These are phyloP conservation scores for Hymenochaete sp. DNA, from an alignment of 1,284 basidiomycete genomes.

Conservation along the genomic window DNA sequence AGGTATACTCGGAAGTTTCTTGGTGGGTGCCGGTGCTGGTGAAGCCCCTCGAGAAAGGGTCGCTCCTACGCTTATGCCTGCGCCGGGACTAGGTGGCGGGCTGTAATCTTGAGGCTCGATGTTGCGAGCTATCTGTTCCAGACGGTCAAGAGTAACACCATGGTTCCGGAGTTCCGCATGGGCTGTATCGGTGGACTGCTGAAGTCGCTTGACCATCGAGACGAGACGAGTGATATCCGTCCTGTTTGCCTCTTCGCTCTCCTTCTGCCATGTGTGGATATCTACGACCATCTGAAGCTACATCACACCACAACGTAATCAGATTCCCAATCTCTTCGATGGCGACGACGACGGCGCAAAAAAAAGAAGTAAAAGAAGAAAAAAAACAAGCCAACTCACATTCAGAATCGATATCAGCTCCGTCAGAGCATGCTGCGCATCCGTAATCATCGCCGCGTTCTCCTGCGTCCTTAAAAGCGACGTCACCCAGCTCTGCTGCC, in stretches of 20 bases:
- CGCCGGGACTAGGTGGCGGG: not conserved
- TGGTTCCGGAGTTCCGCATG: slow-evolving; percentile 7
- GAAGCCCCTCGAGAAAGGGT: too few species aligned
- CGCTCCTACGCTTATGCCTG: too few species aligned
- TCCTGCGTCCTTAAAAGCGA: slow-evolving; percentile 20
- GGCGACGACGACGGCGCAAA: too few species aligned
- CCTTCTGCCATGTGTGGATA: slow-evolving; percentile 15
- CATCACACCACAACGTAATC: too few species aligned
- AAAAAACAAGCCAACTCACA: slow-evolving; percentile 13
- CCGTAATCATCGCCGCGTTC: slow-evolving; percentile 20
- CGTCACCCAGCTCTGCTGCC: slow-evolving; percentile 19
- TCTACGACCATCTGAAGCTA: slow-evolving; percentile 16
- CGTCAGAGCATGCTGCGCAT: slow-evolving; percentile 20
- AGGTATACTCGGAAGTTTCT: not conserved
- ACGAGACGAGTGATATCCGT: slow-evolving; percentile 4
- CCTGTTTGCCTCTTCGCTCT: slow-evolving; percentile 5
- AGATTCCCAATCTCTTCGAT: too few species aligned
- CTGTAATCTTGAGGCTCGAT: slow-evolving; percentile 3
- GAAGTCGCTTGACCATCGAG: not conserved
- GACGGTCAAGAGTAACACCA: slow-evolving; percentile 10
- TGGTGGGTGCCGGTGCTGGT: too few species aligned
- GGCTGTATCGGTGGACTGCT: slow-evolving; percentile 1
- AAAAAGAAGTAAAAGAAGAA: not conserved
- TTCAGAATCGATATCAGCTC: slow-evolving; percentile 20
- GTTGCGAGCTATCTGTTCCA: not conserved